Evolutionary conservation across 805 yeast genomes (phyloP).

Genomic region (Kodamaea kaohsiungensis): DNA sequence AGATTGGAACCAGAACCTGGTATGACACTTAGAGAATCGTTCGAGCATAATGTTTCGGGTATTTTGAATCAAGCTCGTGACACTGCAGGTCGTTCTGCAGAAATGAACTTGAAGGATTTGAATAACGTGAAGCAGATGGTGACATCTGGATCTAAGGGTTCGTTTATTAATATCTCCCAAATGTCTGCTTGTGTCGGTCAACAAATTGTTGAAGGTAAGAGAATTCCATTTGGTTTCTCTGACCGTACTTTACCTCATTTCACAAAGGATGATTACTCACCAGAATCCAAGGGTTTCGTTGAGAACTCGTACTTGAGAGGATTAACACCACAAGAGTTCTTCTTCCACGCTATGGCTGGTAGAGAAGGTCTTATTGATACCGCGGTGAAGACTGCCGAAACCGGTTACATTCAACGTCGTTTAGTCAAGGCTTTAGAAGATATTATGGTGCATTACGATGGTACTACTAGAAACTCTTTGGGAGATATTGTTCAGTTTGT

Average conservation of each 20-base stretch:
- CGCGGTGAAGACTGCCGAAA: slow-evolving; percentile 98
- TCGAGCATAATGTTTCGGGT: slow-evolving; percentile 95
- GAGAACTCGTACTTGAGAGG: slow-evolving; percentile 98
- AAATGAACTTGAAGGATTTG: slow-evolving; percentile 88
- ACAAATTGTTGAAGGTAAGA: slow-evolving; percentile 99
- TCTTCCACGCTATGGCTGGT: slow-evolving; percentile 99
- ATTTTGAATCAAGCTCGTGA: slow-evolving; percentile 98
- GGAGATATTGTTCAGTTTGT: slow-evolving; percentile 96
- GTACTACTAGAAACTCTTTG: slow-evolving; percentile 95
- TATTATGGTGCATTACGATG: slow-evolving; percentile 97
- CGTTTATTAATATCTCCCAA: slow-evolving; percentile 97
- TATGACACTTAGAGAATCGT: slow-evolving; percentile 98
- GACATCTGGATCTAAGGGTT: slow-evolving; percentile 98
- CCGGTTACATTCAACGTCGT: slow-evolving; percentile 98
- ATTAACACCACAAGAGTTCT: slow-evolving; percentile 96
- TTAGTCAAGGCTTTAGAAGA: slow-evolving; percentile 95
- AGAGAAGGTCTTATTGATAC: slow-evolving; percentile 99
- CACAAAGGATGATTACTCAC: slow-evolving; percentile 97
- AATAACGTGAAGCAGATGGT: slow-evolving; percentile 99
- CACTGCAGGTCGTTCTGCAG: slow-evolving; percentile 98
- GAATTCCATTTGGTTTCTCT: slow-evolving; percentile 96
- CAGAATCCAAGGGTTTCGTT: slow-evolving; percentile 97
- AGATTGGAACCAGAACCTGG: slow-evolving; percentile 94
- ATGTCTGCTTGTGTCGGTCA: slow-evolving; percentile 99
- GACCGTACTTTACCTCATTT: slow-evolving; percentile 98